phyloP scores from a whole-genome alignment of 2,329 filamentous ascomycete species.

The Aspergillus ochraceoroseus region DNA sequence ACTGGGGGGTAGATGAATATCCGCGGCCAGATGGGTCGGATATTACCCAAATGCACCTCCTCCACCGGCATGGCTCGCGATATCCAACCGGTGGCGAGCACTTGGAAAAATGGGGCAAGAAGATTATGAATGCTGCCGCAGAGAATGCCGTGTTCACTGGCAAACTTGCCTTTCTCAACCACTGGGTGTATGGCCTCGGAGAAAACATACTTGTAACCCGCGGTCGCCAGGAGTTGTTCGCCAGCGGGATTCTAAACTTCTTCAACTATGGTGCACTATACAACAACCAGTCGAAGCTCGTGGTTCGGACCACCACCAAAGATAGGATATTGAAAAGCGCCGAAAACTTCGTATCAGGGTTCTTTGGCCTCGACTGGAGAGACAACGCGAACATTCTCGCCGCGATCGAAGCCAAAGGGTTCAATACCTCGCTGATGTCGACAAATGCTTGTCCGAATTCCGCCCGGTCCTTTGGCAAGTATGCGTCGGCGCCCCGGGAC shows the following conservation, averaged over 20 bases:
- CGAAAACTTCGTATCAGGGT: slow-evolving; percentile 73
- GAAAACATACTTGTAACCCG: slow-evolving; percentile 66
- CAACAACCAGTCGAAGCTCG: slow-evolving; percentile 65
- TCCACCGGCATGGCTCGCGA: slow-evolving; percentile 67
- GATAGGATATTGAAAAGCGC: slow-evolving; percentile 72
- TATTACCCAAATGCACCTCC: slow-evolving; percentile 66
- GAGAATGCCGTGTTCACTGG: slow-evolving; percentile 33
- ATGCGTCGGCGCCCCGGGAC: slow-evolving; percentile 25
- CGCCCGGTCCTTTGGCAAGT: not conserved
- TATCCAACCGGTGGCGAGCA: slow-evolving; percentile 63
- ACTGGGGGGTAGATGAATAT: slow-evolving; percentile 57
- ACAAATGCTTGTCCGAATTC: slow-evolving; percentile 3
- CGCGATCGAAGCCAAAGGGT: slow-evolving; percentile 61
- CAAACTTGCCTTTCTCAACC: slow-evolving; percentile 3
- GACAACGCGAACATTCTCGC: slow-evolving; percentile 66
- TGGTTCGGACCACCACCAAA: slow-evolving; percentile 70
- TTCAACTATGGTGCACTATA: slow-evolving; percentile 69
- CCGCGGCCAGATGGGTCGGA: slow-evolving; percentile 61
- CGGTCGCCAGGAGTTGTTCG: slow-evolving; percentile 67
- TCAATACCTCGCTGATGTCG: slow-evolving; percentile 20
- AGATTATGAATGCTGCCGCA: slow-evolving; percentile 51
- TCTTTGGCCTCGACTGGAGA: slow-evolving; percentile 71
- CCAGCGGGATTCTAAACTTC: slow-evolving; percentile 65
- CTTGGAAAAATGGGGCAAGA: slow-evolving; percentile 53
- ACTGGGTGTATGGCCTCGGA: slow-evolving; percentile 57